Percentiles rank a stretch among this genome's conserved stretches.
phyloP scores from a whole-genome alignment of 2,329 filamentous ascomycete genomes.

The Aspergillus felis region DNA sequence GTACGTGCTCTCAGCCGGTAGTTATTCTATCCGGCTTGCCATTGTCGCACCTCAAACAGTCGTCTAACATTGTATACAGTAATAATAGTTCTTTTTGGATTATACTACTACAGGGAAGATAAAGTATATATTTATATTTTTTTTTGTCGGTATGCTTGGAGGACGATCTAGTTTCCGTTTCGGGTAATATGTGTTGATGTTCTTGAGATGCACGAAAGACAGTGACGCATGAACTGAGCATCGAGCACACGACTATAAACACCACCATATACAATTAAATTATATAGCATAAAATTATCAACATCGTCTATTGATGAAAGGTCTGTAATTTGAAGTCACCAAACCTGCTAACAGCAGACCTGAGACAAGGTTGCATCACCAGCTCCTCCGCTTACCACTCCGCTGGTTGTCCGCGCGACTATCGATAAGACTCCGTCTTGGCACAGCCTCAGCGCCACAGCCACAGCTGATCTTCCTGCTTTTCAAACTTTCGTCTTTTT shows the following conservation, averaged over 20 bases:
- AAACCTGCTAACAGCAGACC: neutral
- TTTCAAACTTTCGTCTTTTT: constrained; percentile 4
- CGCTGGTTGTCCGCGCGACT: constrained; percentile 33
- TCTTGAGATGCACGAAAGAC: neutral
- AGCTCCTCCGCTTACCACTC: constrained; percentile 15
- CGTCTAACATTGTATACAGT: no score
- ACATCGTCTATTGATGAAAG: neutral
- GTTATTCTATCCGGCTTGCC: neutral
- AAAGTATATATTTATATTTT: no score
- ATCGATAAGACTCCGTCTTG: constrained; percentile 35
- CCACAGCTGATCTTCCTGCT: constrained; percentile 3
- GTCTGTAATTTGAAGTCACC: neutral
- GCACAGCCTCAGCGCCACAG: constrained; percentile 7
- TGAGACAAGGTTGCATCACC: neutral
- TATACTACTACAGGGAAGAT: no score
- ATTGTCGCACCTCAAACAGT: constrained; percentile 11
- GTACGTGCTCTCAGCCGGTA: constrained; percentile 19
- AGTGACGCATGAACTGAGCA: neutral
- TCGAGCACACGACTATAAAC: neutral
- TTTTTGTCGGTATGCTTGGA: no score
- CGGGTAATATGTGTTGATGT: neutral
- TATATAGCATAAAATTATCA: neutral
- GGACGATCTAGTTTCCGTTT: neutral
- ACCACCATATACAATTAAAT: neutral
- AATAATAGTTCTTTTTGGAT: no score